Conservation (phyloP, 2,329 filamentous ascomycete genomes). For the Penicillium expansum region DNA sequence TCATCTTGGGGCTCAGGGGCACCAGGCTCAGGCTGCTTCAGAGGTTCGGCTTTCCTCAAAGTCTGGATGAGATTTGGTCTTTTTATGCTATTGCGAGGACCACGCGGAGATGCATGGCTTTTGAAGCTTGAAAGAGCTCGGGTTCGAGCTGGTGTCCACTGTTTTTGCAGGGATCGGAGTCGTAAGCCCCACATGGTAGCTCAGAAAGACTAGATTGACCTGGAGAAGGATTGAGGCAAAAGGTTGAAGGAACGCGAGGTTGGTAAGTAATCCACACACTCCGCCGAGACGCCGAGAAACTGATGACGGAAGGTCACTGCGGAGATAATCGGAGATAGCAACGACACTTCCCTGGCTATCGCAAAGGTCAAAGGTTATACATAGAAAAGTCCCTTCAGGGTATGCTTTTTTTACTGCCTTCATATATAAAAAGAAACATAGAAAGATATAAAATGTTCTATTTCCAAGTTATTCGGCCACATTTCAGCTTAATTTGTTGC, state of each 20-base stretch:
- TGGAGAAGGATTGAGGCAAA: not conserved
- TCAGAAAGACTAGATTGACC: not conserved
- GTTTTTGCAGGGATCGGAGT: conserved; percentile 23
- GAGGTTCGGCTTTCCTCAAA: conserved; percentile 1
- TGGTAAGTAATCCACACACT: not conserved
- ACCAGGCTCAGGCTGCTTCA: conserved; percentile 7
- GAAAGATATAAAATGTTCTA: no score
- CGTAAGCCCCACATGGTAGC: conserved; percentile 31
- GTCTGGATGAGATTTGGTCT: conserved; percentile 24
- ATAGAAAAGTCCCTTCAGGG: no score
- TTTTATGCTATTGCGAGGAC: conserved; percentile 32
- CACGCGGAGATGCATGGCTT: conserved; percentile 25
- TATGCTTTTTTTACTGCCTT: no score
- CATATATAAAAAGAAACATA: no score
- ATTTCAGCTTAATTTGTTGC: not conserved
- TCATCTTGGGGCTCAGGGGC: conserved; percentile 32
- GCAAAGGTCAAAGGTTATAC: no score
- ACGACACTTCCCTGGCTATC: no score
- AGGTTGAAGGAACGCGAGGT: not conserved
- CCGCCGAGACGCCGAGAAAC: not conserved
- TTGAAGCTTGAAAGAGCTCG: conserved; percentile 30
- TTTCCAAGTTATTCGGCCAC: not conserved
- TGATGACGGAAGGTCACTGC: conserved; percentile 21
- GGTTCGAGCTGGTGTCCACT: conserved; percentile 20
- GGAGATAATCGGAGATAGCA: conserved; percentile 36